Conservation (phyloP, 495 filamentous ascomycete genomes). For the Xylaria telfairii region DNA sequence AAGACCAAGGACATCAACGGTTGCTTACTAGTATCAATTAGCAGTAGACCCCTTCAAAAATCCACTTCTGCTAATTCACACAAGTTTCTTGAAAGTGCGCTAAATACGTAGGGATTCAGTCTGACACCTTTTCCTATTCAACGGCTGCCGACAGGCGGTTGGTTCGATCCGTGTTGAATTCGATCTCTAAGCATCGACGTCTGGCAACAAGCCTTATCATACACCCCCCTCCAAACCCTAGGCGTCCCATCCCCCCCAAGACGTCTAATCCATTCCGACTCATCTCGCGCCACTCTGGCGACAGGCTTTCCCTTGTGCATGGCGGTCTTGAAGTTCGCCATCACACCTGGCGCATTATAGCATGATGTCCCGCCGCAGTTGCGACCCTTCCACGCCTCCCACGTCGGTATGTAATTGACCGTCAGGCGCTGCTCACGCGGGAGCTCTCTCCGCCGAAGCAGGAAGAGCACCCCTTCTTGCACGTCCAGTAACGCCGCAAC, state of each 20-base stretch:
- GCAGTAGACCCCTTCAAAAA: neutral
- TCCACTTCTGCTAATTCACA: neutral
- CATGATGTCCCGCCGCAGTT: constrained; percentile 34
- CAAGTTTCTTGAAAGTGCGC: neutral
- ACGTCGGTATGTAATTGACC: constrained; percentile 1
- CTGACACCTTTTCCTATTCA: neutral
- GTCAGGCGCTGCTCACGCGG: neutral
- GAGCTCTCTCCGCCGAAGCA: constrained; percentile 11
- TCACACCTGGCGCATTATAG: neutral
- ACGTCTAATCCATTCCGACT: neutral
- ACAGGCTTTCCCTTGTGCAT: neutral
- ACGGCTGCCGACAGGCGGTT: neutral
- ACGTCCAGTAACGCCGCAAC: neutral
- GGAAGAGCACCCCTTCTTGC: constrained; percentile 22
- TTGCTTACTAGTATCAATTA: neutral
- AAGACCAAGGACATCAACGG: neutral
- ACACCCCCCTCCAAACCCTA: constrained; percentile 18
- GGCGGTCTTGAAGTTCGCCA: neutral
- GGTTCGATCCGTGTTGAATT: constrained; percentile 7
- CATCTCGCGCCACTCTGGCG: constrained; percentile 18
- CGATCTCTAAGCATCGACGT: neutral
- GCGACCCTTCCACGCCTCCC: constrained; percentile 29
- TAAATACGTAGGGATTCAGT: neutral
- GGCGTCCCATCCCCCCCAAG: neutral
- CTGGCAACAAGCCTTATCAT: constrained; percentile 31